These are phyloP conservation scores for Kazachstania kunashirensis DNA, from an alignment of 805 yeast species.

Conservation along the genomic window DNA sequence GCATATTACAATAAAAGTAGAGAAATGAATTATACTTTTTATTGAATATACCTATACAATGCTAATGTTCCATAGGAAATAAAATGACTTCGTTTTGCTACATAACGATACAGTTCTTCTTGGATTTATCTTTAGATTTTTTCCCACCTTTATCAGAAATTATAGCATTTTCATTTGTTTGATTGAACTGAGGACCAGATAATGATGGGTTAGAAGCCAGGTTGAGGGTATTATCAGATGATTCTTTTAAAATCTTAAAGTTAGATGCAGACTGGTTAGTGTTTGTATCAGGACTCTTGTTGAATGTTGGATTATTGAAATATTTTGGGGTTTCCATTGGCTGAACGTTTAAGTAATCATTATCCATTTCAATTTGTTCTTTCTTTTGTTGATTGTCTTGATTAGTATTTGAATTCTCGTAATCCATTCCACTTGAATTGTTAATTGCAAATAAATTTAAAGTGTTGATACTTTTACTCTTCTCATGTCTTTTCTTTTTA, in stretches of 20 bases:
- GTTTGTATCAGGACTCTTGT: background rate
- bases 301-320: background rate
- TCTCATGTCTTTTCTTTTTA: constrained; percentile 9
- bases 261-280: background rate
- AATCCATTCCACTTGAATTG: constrained; percentile 2
- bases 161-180: background rate
- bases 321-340: constrained; percentile 1
- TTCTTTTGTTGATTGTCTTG: background rate
- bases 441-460: constrained; percentile 14
- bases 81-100: constrained; percentile 1
- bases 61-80: background rate
- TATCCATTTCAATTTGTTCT: background rate
- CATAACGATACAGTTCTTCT: constrained; percentile 16
- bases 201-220: background rate
- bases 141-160: background rate
- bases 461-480: constrained; percentile 15
- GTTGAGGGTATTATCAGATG: background rate
- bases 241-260: background rate
- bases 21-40: too few relatives aligned
- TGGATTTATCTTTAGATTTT: constrained; percentile 5
- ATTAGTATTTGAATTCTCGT: background rate
- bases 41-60: too few relatives aligned
- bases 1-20: background rate
- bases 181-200: too few relatives aligned
- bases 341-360: constrained; percentile 1